Conservation (phyloP, 768 basidiomycete genomes). For the Mycena olivaceomarginata region DNA sequence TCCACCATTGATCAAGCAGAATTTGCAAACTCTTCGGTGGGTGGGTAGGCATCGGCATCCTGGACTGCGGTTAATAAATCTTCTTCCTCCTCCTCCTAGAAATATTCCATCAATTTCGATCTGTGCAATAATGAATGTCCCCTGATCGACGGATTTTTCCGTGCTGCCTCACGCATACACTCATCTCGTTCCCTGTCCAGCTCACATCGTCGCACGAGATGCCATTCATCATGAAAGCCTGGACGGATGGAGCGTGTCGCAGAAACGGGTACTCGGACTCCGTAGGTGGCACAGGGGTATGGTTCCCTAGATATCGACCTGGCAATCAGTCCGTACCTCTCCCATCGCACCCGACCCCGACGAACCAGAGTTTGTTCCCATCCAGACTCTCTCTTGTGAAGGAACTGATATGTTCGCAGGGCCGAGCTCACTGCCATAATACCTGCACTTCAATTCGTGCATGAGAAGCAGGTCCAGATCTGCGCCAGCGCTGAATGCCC, state of each 20-base stretch:
- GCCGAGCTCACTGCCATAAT: slow-evolving; percentile 18
- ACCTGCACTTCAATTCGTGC: slow-evolving; percentile 33
- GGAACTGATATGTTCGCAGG: no score
- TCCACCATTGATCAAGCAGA: no score
- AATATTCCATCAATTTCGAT: no score
- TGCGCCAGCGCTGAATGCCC: neutral
- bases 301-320: neutral
- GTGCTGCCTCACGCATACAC: no score
- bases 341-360: neutral
- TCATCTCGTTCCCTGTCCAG: no score
- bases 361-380: slow-evolving; percentile 13
- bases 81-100: no score
- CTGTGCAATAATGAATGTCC: no score
- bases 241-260: slow-evolving; percentile 25
- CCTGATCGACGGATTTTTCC: no score
- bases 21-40: no score
- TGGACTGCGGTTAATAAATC: no score
- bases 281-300: slow-evolving; percentile 22
- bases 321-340: neutral
- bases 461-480: slow-evolving; percentile 10
- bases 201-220: neutral
- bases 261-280: slow-evolving; percentile 10
- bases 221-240: slow-evolving; percentile 11
- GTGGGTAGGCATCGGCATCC: no score
- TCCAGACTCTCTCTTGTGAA: no score